Conservation (phyloP, 305 asterid species). For the Plantago lanceolata region DNA sequence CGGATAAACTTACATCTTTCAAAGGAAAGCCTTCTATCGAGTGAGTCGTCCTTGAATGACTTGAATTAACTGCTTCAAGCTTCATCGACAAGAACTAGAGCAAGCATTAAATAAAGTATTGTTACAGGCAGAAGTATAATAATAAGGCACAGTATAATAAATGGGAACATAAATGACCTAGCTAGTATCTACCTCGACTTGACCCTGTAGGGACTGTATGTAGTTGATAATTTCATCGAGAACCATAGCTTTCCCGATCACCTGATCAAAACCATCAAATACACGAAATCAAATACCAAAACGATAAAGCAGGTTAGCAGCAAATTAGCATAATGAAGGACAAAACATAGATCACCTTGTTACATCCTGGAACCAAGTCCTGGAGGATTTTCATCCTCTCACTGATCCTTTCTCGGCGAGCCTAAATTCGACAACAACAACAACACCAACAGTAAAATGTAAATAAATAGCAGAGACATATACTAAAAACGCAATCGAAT, state of each 20-base stretch:
- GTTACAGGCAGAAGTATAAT: conserved; percentile 8
- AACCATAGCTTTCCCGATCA: conserved; percentile 85
- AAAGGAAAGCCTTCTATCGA: conserved; percentile 54
- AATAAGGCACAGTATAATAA: conserved; percentile 8
- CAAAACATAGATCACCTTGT: conserved; percentile 48
- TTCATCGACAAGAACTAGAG: conserved; percentile 86
- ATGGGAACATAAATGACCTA: background rate
- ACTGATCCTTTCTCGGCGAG: conserved; percentile 87
- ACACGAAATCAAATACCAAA: background rate
- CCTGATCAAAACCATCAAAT: conserved; percentile 35
- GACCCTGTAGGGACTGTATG: conserved; percentile 81
- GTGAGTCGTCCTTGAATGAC: conserved; percentile 62
- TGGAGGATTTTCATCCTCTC: conserved; percentile 96
- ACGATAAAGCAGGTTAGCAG: background rate
- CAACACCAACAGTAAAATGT: too few relatives aligned
- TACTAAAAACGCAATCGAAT: background rate
- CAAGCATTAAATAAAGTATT: conserved; percentile 15
- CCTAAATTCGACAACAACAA: conserved; percentile 35
- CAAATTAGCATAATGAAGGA: background rate
- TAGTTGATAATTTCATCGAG: conserved; percentile 90
- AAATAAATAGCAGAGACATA: conserved; percentile 18
- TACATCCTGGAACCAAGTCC: conserved; percentile 97
- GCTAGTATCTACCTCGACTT: conserved; percentile 67
- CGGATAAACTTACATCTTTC: conserved; percentile 57
- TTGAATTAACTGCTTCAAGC: conserved; percentile 85